phyloP scores from a whole-genome alignment of 2,329 filamentous ascomycete genomes.

The Gyromitra esculenta region DNA sequence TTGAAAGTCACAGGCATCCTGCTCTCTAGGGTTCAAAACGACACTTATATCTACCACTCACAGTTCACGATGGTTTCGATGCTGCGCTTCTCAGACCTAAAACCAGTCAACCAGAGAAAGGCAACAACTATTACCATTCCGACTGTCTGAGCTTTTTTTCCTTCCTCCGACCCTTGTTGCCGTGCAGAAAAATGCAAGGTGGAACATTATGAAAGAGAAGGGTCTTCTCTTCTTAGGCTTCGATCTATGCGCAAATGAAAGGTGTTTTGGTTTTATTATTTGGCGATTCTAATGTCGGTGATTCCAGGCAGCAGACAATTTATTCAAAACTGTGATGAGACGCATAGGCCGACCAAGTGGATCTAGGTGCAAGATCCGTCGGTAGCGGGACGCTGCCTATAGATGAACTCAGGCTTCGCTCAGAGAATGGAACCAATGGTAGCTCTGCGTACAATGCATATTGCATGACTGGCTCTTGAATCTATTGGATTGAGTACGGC shows the following conservation, averaged over 20 bases:
- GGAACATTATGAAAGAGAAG: neutral
- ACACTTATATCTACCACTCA: slow-evolving; percentile 14
- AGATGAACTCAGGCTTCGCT: neutral
- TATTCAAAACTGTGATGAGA: slow-evolving; percentile 26
- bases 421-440: neutral
- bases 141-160: neutral
- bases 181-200: slow-evolving; percentile 2
- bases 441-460: neutral
- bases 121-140: slow-evolving; percentile 3
- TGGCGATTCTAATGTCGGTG: neutral
- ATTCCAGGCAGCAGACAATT: slow-evolving; percentile 15
- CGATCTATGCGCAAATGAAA: neutral
- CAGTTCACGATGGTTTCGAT: neutral
- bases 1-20: neutral
- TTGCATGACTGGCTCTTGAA: neutral
- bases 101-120: neutral
- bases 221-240: neutral
- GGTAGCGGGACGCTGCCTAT: neutral
- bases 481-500: neutral
- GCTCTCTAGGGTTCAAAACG: neutral
- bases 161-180: neutral
- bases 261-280: neutral
- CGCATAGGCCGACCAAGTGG: slow-evolving; percentile 4
- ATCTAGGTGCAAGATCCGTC: neutral
- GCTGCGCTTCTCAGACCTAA: neutral